Base-by-base conservation (phyloP, 441 rosid genomes). In the Sinapis alba region DNA sequence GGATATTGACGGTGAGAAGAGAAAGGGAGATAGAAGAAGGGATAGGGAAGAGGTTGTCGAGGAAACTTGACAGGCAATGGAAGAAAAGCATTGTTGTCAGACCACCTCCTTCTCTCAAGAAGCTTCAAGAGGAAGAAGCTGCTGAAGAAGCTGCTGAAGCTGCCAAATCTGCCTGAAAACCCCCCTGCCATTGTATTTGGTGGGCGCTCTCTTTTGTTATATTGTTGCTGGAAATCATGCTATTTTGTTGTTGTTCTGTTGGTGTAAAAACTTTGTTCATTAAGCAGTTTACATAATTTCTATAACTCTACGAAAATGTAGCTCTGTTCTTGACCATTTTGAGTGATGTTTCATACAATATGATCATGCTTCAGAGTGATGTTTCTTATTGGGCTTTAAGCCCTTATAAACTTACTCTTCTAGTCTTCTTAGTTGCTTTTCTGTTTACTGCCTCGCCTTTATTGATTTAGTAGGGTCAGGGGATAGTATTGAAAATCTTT, bases 11-110 rank as follows among this genome's bases (percentile, higher is more conserved):
- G 1, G 88, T 92, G 7, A 94, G 81, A 72, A 83, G 97, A 18
- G 98, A 90, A 76, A 88, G 98, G 83, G 97, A 92, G 83, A 53
- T 94, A 0, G 91, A 88, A 74, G 93, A 90, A 78, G 97, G 98
- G 62, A 86, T 92, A 66, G 84, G 81, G 80, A 88, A 90, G 84
- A 86, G 98, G 68, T 69, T 89, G 79, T 94, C 97, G 6, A 92
- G 98, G 82, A 94, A 92, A 82, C 85, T 94, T 3, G 98, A 94
- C 75, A 60, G 89, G 30, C 81, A 87, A 75, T 94, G 97, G 97
- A 90, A 94, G 97, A 92, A 86, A 36, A 87, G 91, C 85, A 89
- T 90, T 66, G 88, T 94, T 26, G 89, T 85, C 18, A 87, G 87
- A 75, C 96, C 98, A 15, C 86, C 94, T 57, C 97, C 97, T 56